Percentiles rank a stretch among this genome's conserved stretches.
Conservation (phyloP, 1,284 basidiomycete species). For the Boletus hoseneyae region DNA sequence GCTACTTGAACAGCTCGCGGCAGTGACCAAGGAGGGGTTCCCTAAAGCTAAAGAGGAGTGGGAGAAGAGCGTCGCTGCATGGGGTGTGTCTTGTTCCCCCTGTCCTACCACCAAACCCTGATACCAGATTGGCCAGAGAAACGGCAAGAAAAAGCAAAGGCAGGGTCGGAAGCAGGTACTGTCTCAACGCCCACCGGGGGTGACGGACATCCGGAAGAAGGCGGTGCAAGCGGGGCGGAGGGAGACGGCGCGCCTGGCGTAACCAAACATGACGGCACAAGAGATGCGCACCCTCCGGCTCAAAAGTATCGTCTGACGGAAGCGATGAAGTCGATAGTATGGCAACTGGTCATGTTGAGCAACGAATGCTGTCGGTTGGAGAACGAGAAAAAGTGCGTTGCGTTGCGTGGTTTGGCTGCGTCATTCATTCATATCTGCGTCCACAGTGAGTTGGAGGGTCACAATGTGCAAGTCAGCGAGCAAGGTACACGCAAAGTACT, state of each 20-base stretch:
- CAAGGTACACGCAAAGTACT: constrained; percentile 72
- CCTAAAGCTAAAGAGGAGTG: constrained; percentile 68
- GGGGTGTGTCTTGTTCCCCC: constrained; percentile 47
- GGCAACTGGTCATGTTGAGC: constrained; percentile 75
- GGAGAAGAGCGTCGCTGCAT: constrained; percentile 59
- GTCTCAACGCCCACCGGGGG: constrained; percentile 32
- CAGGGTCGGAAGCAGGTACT: constrained; percentile 38
- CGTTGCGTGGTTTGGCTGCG: not conserved
- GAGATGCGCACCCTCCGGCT: constrained; percentile 55
- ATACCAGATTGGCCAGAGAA: constrained; percentile 41
- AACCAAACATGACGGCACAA: constrained; percentile 33
- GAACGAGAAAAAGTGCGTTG: constrained; percentile 78
- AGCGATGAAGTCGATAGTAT: constrained; percentile 69
- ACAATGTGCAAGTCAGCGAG: constrained; percentile 68
- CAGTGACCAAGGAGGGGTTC: constrained; percentile 61
- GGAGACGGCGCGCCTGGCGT: constrained; percentile 29
- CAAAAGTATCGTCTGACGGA: constrained; percentile 75
- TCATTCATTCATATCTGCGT: not conserved
- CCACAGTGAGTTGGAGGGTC: constrained; percentile 59
- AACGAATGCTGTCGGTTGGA: constrained; percentile 78
- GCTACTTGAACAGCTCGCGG: constrained; percentile 55
- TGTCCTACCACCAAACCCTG: not conserved
- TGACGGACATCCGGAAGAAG: constrained; percentile 41
- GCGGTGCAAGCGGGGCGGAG: constrained; percentile 30
- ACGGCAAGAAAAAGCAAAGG: constrained; percentile 53